Evolutionary conservation across 2,329 filamentous ascomycete genomes (phyloP).

Genomic region (Fusarium virguliforme): DNA sequence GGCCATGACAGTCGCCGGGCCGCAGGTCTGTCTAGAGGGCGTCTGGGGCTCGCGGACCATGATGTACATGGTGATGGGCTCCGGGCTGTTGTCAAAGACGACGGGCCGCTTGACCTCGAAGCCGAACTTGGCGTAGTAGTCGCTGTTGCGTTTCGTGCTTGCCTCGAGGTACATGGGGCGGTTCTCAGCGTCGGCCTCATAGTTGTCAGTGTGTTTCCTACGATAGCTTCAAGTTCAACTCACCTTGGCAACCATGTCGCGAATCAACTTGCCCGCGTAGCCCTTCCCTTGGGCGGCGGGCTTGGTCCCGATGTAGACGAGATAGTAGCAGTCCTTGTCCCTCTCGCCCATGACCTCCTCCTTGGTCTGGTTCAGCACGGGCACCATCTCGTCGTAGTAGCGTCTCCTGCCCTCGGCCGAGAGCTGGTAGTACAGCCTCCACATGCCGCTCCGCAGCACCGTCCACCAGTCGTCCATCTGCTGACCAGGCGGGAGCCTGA

Average conservation of each 20-base stretch:
- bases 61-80: constrained; percentile 79
- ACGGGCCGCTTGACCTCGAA: constrained; percentile 78
- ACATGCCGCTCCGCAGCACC: constrained; percentile 81
- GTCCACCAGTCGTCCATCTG: constrained; percentile 83
- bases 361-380: constrained; percentile 82
- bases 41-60: constrained; percentile 83
- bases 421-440: constrained; percentile 83
- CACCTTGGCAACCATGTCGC: constrained; percentile 77
- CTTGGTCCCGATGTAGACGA: constrained; percentile 87
- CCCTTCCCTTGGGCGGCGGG: constrained; percentile 79
- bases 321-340: constrained; percentile 81
- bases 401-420: constrained; percentile 79
- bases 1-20: constrained; percentile 42
- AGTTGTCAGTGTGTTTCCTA: constrained; percentile 1
- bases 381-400: constrained; percentile 84
- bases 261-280: constrained; percentile 79
- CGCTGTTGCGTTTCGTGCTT: constrained; percentile 77
- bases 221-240: constrained; percentile 43
- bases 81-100: constrained; percentile 70
- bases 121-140: constrained; percentile 82
- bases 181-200: constrained; percentile 78
- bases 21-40: constrained; percentile 48
- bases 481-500: constrained; percentile 82
- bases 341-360: constrained; percentile 76
- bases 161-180: constrained; percentile 85